Evolutionary conservation across 305 asterid species (phyloP).

Genomic region (Plantago lanceolata): DNA sequence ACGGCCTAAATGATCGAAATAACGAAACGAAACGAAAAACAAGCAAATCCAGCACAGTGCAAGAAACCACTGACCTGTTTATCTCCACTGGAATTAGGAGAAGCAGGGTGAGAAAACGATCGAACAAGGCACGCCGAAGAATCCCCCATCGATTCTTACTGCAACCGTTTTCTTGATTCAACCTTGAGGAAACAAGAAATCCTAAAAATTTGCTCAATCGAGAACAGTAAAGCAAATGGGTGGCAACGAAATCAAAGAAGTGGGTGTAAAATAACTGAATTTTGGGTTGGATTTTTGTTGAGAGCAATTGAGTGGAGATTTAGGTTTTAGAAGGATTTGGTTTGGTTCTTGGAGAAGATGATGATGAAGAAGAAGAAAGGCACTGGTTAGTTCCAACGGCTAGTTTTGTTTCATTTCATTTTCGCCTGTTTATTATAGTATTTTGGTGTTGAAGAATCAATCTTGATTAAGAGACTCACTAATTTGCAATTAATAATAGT

Average conservation of each 20-base stretch:
- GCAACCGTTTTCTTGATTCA: constrained; percentile 5
- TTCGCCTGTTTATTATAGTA: background rate
- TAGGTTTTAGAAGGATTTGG: constrained; percentile 2
- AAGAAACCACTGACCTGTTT: constrained; percentile 34
- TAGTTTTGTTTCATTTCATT: constrained; percentile 28
- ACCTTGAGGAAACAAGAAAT: background rate
- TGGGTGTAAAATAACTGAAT: constrained; percentile 14
- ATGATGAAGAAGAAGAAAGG: background rate
- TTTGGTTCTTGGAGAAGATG: constrained; percentile 22
- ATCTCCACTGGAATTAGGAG: constrained; percentile 45
- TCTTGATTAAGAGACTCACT: too few relatives aligned
- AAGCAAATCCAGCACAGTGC: background rate
- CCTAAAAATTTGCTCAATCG: too few relatives aligned
- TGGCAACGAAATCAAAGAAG: constrained; percentile 9
- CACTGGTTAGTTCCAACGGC: constrained; percentile 40
- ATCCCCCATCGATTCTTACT: constrained; percentile 49
- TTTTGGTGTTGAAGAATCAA: background rate
- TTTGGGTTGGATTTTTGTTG: background rate
- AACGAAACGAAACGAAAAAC: too few relatives aligned
- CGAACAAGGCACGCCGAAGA: constrained; percentile 52
- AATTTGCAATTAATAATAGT: too few relatives aligned
- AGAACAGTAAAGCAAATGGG: constrained; percentile 18
- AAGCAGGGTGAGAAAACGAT: constrained; percentile 48
- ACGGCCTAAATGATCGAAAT: background rate
- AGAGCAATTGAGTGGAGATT: constrained; percentile 1